phyloP scores from a whole-genome alignment of 257 asterid genomes.

The Przewalskia tangutica region DNA sequence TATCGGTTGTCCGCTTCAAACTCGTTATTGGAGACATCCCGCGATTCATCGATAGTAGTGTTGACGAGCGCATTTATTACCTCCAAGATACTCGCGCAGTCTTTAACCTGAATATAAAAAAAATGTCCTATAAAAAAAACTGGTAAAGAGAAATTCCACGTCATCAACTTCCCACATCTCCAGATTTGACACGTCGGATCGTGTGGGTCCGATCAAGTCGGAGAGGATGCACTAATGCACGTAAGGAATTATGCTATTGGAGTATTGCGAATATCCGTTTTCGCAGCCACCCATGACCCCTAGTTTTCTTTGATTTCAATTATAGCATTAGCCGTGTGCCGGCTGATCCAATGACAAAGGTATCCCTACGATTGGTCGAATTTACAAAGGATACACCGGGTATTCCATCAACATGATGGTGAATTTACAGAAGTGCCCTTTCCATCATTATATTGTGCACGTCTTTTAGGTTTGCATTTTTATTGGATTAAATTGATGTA shows the following conservation, averaged over 20 bases:
- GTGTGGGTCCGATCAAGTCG: neutral
- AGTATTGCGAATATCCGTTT: constrained; percentile 28
- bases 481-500: neutral
- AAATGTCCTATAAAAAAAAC: neutral
- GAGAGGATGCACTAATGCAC: constrained; percentile 16
- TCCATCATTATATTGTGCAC: neutral
- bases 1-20: too few species aligned
- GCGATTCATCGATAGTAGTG: too few species aligned
- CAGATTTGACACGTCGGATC: constrained; percentile 15
- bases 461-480: neutral
- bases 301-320: neutral
- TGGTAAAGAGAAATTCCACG: constrained; percentile 11
- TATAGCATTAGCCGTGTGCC: neutral
- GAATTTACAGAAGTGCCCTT: neutral
- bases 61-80: too few species aligned
- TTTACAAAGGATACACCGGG: neutral
- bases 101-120: too few species aligned
- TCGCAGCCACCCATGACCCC: neutral
- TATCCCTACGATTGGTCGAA: neutral
- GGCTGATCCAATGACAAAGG: constrained; percentile 5
- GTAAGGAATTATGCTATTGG: constrained; percentile 30
- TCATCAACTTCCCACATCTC: neutral
- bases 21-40: too few species aligned
- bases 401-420: too few species aligned
- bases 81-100: too few species aligned